A percentile compares a stretch with the other conserved stretches of the same genome.
These are phyloP conservation scores for Closterium sp. DNA, from an alignment of 139 green algal genomes.

Conservation along the genomic window DNA sequence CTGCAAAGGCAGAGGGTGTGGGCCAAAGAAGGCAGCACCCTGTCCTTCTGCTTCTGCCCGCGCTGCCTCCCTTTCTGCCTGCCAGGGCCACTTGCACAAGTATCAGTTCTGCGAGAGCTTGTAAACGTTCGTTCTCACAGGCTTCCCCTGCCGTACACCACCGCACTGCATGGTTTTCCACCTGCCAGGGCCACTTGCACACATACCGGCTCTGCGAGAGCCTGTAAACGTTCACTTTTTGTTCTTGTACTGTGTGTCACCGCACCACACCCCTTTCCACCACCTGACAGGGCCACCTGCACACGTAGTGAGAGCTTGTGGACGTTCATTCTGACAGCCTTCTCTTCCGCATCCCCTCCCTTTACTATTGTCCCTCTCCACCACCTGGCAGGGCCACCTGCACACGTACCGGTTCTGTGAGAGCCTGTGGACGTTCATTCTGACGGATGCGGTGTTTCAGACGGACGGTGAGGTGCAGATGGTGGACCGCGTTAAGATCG, in stretches of 20 bases:
- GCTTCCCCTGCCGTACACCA: too few species aligned
- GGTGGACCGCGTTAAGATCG: slow-evolving; percentile 54
- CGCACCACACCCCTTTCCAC: too few species aligned
- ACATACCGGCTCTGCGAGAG: neutral
- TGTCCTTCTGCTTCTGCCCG: too few species aligned
- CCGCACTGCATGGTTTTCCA: too few species aligned
- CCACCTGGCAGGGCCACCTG: slow-evolving; percentile 32
- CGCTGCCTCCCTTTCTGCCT: too few species aligned
- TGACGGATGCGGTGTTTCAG: slow-evolving; percentile 52
- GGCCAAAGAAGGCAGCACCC: too few species aligned
- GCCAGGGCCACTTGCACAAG: slow-evolving; percentile 41
- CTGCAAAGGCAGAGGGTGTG: too few species aligned
- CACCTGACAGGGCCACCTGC: neutral
- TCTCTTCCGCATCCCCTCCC: too few species aligned
- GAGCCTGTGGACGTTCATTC: slow-evolving; percentile 61
- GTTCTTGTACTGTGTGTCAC: too few species aligned
- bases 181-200: neutral
- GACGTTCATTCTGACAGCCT: neutral
- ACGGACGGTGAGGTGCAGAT: slow-evolving; percentile 4
- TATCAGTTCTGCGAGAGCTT: slow-evolving; percentile 58
- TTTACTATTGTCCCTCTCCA: too few species aligned
- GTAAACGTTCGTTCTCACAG: slow-evolving; percentile 56
- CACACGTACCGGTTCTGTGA: slow-evolving; percentile 56
- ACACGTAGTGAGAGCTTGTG: neutral
- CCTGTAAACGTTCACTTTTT: neutral